Evolutionary conservation across 352 stramenopile genomes (phyloP), one percentile per base, ranked within the genome.

Genomic region (Globisporangium parvum): DNA sequence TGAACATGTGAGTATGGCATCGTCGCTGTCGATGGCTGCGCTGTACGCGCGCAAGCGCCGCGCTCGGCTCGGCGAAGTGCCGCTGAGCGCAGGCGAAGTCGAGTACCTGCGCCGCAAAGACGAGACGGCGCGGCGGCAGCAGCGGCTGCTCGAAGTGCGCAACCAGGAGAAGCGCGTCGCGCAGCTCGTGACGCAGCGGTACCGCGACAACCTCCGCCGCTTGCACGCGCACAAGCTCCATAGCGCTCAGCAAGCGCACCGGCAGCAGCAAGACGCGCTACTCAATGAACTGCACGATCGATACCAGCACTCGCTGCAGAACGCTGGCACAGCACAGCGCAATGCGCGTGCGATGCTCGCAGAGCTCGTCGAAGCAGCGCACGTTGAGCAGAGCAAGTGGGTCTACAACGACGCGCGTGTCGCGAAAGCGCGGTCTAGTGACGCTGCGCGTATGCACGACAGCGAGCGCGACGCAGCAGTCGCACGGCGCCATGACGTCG

Each of bases 161-260:
- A 69, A 77, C 23, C 65, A 81, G 21, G 81, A 91, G 59, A 76
- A 75, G 24, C 73, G 67, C 40, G 54, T 85, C 1, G 73, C 81
- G 45, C 78, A 87, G 61, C 63, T 85, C 33, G 76, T 91, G 60
- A 91, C 81, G 33, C 66, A 75, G 57, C 75, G 79, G 6, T 91
- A 91, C 58, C 78, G 77, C 41, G 67, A 82, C 12, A 89, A 90
- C 57, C 55, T 90, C 49, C 66, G 66, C 2, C 61, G 63, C 21
- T 57, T 92, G 55, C 81, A 81, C 52, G 41, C 58, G 21, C 46
- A 59, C 15, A 77, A 80, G 53, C 63, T 69, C 21, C 56, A 59
- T 15, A 40, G 52, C n/a, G 56, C 55, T 5, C 66, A 75, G 15
- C 64, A 55, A 2, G 53, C 71, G 21, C 60, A 76, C 17, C 62